Conservation (phyloP, 1,139 yeast species). For the Yamadazyma atlantica region DNA sequence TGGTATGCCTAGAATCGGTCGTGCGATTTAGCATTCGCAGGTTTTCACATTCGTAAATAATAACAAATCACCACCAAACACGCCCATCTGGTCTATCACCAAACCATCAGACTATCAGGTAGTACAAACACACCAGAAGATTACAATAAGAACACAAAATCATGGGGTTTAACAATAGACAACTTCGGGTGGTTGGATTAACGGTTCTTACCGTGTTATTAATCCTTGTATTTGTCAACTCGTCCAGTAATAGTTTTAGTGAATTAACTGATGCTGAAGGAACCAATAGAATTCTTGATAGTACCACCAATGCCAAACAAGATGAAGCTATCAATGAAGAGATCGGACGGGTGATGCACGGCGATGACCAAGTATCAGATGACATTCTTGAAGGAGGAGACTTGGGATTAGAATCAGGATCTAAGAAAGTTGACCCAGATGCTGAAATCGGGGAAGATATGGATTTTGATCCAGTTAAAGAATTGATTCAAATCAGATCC, state of each 20-base stretch:
- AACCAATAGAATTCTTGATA: slow-evolving; percentile 24
- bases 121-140: no score
- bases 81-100: no score
- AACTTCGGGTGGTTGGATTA: slow-evolving; percentile 19
- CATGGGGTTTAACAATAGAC: slow-evolving; percentile 14
- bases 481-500: slow-evolving; percentile 55
- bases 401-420: slow-evolving; percentile 2
- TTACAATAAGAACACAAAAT: no score
- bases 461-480: slow-evolving; percentile 60
- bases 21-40: no score
- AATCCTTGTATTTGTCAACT: slow-evolving; percentile 17
- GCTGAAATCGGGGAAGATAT: slow-evolving; percentile 7
- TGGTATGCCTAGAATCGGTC: no score
- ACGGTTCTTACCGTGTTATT: slow-evolving; percentile 17
- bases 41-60: no score
- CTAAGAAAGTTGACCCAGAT: slow-evolving; percentile 3
- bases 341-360: slow-evolving; percentile 27
- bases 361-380: slow-evolving; percentile 6
- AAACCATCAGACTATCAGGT: no score
- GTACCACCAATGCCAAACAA: slow-evolving; percentile 34
- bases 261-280: slow-evolving; percentile 8
- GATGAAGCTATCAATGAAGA: slow-evolving; percentile 44
- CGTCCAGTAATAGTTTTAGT: slow-evolving; percentile 8
- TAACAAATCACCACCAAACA: no score
- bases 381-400: slow-evolving; percentile 3